These are phyloP conservation scores for Phialocephala sp. DNA, from an alignment of 2,329 filamentous ascomycete species.

Conservation along the genomic window DNA sequence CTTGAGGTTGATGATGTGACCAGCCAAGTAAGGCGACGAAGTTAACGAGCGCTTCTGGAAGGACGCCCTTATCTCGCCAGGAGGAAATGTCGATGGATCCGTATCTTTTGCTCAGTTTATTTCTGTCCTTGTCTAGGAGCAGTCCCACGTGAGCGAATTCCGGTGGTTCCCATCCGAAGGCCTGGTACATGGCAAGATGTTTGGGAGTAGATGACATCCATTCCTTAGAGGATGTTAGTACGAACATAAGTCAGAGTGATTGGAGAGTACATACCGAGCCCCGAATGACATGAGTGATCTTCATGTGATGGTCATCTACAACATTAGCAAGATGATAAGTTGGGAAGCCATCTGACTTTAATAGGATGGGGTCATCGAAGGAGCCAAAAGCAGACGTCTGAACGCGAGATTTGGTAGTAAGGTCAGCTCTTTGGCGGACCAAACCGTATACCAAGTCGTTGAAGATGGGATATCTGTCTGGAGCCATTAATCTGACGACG, in stretches of 20 bases:
- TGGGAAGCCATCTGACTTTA: conserved; percentile 90
- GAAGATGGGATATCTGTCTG: conserved; percentile 67
- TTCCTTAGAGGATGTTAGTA: conserved; percentile 59
- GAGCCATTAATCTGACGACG: conserved; percentile 77
- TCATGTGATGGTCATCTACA: conserved; percentile 93
- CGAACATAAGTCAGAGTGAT: neutral
- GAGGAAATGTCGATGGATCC: conserved; percentile 64
- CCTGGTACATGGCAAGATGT: conserved; percentile 75
- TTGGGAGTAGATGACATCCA: conserved; percentile 95
- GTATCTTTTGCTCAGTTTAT: conserved; percentile 88
- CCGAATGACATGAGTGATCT: conserved; percentile 93
- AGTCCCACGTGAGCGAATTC: conserved; percentile 82
- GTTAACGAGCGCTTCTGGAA: conserved; percentile 72
- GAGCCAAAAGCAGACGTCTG: conserved; percentile 41
- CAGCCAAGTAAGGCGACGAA: conserved; percentile 88
- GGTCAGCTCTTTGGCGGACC: conserved; percentile 56
- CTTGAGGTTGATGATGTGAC: conserved; percentile 71
- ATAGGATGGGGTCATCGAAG: conserved; percentile 83
- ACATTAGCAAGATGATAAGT: conserved; percentile 99
- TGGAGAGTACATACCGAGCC: conserved; percentile 65
- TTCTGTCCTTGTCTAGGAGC: conserved; percentile 69
- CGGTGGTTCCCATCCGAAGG: conserved; percentile 76
- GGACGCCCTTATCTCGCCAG: conserved; percentile 63
- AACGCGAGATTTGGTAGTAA: conserved; percentile 46
- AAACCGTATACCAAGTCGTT: conserved; percentile 80